Conservation (phyloP, 1,139 yeast species). For the Ashbya aceris region DNA sequence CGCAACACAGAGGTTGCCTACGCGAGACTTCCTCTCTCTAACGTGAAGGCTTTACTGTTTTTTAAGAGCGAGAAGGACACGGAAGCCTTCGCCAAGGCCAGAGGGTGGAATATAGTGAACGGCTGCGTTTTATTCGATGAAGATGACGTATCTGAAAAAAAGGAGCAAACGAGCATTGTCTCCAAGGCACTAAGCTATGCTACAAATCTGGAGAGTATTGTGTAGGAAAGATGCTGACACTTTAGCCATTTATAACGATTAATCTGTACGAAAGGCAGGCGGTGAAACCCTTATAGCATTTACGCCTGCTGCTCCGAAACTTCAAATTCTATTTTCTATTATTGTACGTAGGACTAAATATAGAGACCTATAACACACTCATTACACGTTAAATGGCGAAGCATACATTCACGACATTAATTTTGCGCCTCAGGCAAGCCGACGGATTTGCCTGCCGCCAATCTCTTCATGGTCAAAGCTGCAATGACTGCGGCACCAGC, state of each 20-base stretch:
- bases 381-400: neutral
- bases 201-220: constrained; percentile 27
- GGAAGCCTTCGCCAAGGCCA: constrained; percentile 46
- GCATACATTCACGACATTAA: too few relatives aligned
- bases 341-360: constrained; percentile 3
- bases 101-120: constrained; percentile 55
- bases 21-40: constrained; percentile 63
- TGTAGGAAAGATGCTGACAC: constrained; percentile 10
- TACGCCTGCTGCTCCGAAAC: neutral
- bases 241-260: too few relatives aligned
- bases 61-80: constrained; percentile 62
- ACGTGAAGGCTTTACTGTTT: constrained; percentile 74
- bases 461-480: constrained; percentile 78
- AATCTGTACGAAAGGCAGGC: too few relatives aligned
- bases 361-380: constrained; percentile 24
- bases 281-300: too few relatives aligned
- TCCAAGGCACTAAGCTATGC: constrained; percentile 27
- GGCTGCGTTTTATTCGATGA: constrained; percentile 53
- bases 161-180: constrained; percentile 16
- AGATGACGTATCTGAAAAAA: constrained; percentile 16
- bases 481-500: constrained; percentile 98
- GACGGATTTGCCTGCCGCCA: constrained; percentile 60
- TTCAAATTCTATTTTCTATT: neutral
- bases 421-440: constrained; percentile 33
- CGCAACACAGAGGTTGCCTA: constrained; percentile 76